Conservation (phyloP, 768 basidiomycete genomes). For the Imleria badia region DNA sequence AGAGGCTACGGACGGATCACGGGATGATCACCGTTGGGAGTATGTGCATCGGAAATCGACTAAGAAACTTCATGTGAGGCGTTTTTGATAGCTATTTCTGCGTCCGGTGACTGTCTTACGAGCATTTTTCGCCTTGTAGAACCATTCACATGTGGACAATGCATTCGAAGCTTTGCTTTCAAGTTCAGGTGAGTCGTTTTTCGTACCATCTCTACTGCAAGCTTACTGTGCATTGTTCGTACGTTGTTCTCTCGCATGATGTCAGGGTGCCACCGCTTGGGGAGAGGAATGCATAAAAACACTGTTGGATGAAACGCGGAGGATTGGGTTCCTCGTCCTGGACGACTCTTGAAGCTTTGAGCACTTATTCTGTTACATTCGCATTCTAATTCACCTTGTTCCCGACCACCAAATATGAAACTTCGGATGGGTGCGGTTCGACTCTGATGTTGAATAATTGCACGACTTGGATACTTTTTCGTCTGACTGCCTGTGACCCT, state of each 20-base stretch:
- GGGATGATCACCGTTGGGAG: not conserved
- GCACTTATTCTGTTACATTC: too few relatives aligned
- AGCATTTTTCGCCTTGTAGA: not conserved
- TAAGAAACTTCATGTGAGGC: constrained; percentile 9
- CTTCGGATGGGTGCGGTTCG: too few relatives aligned
- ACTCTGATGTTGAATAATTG: too few relatives aligned
- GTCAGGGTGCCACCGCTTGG: constrained; percentile 22
- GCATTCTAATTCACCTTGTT: too few relatives aligned
- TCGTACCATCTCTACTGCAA: too few relatives aligned
- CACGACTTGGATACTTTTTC: too few relatives aligned
- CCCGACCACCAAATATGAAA: too few relatives aligned
- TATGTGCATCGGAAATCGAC: constrained; percentile 10
- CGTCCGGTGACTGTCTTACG: not conserved
- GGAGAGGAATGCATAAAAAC: constrained; percentile 16
- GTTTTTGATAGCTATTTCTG: not conserved
- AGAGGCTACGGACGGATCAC: constrained; percentile 5
- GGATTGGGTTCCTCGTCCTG: constrained; percentile 15
- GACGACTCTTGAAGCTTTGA: not conserved
- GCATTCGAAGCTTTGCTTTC: constrained; percentile 13
- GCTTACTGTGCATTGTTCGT: not conserved
- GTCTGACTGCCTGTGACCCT: too few relatives aligned
- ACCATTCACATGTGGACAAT: constrained; percentile 19
- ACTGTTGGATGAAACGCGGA: constrained; percentile 15
- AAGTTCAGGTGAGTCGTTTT: constrained; percentile 10
- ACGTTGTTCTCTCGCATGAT: not conserved